These are phyloP conservation scores for Moniliella sp. DNA, from an alignment of 1,284 basidiomycete genomes.

Conservation along the genomic window DNA sequence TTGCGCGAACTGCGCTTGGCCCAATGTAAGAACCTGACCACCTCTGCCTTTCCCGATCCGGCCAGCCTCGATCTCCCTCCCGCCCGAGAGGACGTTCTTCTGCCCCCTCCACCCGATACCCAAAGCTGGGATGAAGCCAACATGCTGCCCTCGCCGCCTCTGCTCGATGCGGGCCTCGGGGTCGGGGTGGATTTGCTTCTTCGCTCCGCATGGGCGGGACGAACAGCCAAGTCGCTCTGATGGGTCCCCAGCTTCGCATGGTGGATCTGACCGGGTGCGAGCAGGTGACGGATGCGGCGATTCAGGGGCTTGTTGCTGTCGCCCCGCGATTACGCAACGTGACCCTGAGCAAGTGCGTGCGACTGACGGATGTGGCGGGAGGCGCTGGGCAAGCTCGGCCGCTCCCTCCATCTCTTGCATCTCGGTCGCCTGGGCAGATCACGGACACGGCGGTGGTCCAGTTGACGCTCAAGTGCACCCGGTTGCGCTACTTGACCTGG, in stretches of 20 bases:
- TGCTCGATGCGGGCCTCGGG: no score
- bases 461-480: slow-evolving; percentile 65
- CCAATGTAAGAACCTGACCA: no score
- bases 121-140: no score
- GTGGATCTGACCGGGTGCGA: slow-evolving; percentile 53
- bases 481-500: slow-evolving; percentile 92
- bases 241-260: slow-evolving; percentile 28
- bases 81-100: no score
- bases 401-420: slow-evolving; percentile 81
- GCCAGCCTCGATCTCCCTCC: no score
- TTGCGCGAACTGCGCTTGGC: no score
- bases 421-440: slow-evolving; percentile 69
- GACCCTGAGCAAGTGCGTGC: slow-evolving; percentile 68
- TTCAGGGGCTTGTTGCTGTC: slow-evolving; percentile 69
- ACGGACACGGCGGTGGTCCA: slow-evolving; percentile 70
- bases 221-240: no score
- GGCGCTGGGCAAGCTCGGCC: slow-evolving; percentile 64
- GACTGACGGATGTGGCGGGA: slow-evolving; percentile 63
- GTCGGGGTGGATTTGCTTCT: no score
- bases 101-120: no score
- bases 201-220: no score
- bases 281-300: slow-evolving; percentile 60
- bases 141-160: no score
- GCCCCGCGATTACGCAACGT: slow-evolving; percentile 77
- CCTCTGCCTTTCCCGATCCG: no score